Percentiles rank a stretch among this genome's conserved stretches.
These are phyloP conservation scores for Kwoniella dejecticola DNA, from an alignment of 768 basidiomycete species.

Conservation along the genomic window DNA sequence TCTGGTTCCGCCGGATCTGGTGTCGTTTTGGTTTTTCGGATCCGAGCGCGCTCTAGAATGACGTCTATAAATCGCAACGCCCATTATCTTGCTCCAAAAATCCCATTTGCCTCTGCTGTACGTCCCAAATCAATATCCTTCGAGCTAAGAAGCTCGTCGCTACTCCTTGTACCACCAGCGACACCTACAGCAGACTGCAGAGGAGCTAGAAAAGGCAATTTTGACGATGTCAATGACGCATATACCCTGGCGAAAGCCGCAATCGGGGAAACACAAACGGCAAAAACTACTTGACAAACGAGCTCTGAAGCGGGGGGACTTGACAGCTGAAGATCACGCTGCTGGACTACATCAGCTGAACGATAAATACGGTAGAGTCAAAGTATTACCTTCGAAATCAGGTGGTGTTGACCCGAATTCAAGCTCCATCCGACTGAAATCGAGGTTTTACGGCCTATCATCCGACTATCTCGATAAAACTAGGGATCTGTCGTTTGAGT, in stretches of 20 bases:
- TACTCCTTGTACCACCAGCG: neutral
- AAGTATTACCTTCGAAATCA: neutral
- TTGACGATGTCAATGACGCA: constrained; percentile 6
- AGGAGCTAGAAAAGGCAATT: too few species aligned
- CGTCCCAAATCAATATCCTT: too few species aligned
- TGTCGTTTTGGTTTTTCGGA: neutral
- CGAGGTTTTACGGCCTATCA: constrained; percentile 42
- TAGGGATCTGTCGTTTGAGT: constrained; percentile 41
- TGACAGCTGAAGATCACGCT: constrained; percentile 13
- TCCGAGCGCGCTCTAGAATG: constrained; percentile 2
- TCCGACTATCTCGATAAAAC: constrained; percentile 46
- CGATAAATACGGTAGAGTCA: constrained; percentile 9
- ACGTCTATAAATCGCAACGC: constrained; percentile 9
- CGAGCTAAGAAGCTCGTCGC: neutral
- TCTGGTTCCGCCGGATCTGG: neutral
- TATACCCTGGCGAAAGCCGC: constrained; percentile 43
- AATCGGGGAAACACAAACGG: constrained; percentile 45
- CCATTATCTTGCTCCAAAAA: neutral
- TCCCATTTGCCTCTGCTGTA: too few species aligned
- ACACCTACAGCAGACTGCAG: neutral
- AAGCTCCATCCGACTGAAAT: constrained; percentile 26
- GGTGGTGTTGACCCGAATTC: constrained; percentile 4
- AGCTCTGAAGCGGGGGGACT: constrained; percentile 73
- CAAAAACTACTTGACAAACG: constrained; percentile 75
- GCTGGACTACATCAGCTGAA: constrained; percentile 2